A percentile compares a stretch with the other conserved stretches of the same genome.
These are phyloP conservation scores for Neurospora sp. DNA, from an alignment of 495 filamentous ascomycete genomes.

Conservation along the genomic window DNA sequence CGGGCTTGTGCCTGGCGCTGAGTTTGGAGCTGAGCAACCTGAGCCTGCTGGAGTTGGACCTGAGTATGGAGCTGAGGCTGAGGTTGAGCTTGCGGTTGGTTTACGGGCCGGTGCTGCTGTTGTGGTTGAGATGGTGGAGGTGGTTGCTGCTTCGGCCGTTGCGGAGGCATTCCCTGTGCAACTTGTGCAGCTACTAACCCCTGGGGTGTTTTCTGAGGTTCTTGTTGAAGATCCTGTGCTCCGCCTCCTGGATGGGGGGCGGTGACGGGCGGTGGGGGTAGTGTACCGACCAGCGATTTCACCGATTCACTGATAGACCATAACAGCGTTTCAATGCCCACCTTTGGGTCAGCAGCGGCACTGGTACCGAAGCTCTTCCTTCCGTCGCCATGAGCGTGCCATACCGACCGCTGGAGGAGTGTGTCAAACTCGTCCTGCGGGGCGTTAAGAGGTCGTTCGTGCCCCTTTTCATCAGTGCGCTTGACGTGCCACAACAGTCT, in stretches of 20 bases:
- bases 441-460: not conserved
- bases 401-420: conserved; percentile 26
- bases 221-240: not conserved
- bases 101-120: not conserved
- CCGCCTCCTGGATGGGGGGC: not conserved
- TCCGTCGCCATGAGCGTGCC: conserved; percentile 19
- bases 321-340: conserved; percentile 23
- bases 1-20: not conserved
- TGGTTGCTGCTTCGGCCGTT: not conserved
- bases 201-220: not conserved
- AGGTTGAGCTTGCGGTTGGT: not conserved
- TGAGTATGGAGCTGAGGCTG: not conserved
- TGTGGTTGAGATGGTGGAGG: not conserved
- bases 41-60: conserved; percentile 2
- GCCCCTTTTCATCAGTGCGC: conserved; percentile 11
- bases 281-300: conserved; percentile 16
- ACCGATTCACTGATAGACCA: conserved; percentile 19
- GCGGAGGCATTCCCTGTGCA: not conserved
- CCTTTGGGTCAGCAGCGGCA: conserved; percentile 22
- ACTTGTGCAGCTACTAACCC: not conserved
- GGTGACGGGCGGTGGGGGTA: conserved; percentile 2
- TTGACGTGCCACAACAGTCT: conserved; percentile 33
- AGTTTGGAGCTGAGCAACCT: not conserved
- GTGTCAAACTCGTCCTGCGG: conserved; percentile 33
- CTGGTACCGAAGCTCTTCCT: conserved; percentile 25